Conservation (phyloP, 1,139 yeast species). For the Zygoascus hellenicus region DNA sequence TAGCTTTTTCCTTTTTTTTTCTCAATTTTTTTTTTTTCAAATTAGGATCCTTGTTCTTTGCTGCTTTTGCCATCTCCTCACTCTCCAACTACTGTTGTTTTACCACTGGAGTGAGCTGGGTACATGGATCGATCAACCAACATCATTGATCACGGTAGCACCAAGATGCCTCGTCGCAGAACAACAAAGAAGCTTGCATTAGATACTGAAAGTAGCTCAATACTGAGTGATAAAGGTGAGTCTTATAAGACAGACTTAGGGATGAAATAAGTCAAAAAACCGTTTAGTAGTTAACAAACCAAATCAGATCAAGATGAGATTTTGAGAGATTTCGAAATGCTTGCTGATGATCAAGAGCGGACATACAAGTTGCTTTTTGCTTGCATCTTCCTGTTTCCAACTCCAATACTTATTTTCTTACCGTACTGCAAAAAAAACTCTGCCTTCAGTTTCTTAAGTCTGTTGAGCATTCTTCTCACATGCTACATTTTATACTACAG, state of each 20-base stretch:
- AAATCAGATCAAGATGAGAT: slow-evolving; percentile 29
- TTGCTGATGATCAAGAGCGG: slow-evolving; percentile 24
- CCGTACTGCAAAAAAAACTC: slow-evolving; percentile 31
- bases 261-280: neutral
- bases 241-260: neutral
- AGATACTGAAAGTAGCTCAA: slow-evolving; percentile 16
- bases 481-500: slow-evolving; percentile 23
- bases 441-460: slow-evolving; percentile 28
- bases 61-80: no score
- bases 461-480: slow-evolving; percentile 24
- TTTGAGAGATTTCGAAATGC: slow-evolving; percentile 23
- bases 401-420: slow-evolving; percentile 29
- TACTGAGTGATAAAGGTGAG: slow-evolving; percentile 25
- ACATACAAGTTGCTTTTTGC: slow-evolving; percentile 24
- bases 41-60: no score
- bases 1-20: no score
- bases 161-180: slow-evolving; percentile 15
- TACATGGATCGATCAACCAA: no score
- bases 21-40: no score
- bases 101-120: no score
- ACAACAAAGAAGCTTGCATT: slow-evolving; percentile 22
- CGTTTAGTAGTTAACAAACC: neutral
- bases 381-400: slow-evolving; percentile 29
- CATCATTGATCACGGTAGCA: no score
- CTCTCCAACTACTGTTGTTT: no score